These are phyloP conservation scores for Rhamnella rubrinervis DNA, from an alignment of 331 rosid species.

Conservation along the genomic window DNA sequence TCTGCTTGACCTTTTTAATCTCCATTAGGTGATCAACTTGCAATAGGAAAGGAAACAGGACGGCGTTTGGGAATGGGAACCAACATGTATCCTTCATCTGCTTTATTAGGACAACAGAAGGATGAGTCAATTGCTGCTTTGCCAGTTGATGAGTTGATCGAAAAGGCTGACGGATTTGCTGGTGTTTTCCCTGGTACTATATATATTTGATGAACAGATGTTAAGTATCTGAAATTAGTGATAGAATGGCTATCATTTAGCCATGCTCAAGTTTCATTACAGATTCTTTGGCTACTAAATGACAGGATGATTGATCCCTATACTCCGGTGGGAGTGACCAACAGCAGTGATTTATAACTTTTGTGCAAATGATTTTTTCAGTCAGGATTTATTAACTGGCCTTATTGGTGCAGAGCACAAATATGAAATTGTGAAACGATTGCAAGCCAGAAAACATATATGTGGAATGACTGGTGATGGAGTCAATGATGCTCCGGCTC, in stretches of 20 bases:
- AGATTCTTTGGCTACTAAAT: slow-evolving; percentile 9
- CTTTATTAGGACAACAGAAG: slow-evolving; percentile 68
- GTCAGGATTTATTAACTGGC: slow-evolving; percentile 7
- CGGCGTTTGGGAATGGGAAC: slow-evolving; percentile 92
- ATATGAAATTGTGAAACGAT: slow-evolving; percentile 74
- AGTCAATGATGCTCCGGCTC: slow-evolving; percentile 94
- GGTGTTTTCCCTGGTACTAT: slow-evolving; percentile 82
- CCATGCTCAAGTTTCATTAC: background rate
- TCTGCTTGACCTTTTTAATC: slow-evolving; percentile 13
- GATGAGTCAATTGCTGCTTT: slow-evolving; percentile 56
- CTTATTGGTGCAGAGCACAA: slow-evolving; percentile 66
- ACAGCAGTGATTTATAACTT: background rate
- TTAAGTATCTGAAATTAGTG: background rate
- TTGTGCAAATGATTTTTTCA: background rate
- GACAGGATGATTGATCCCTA: background rate
- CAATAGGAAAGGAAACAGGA: slow-evolving; percentile 87
- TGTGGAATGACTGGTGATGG: slow-evolving; percentile 99
- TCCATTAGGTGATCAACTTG: slow-evolving; percentile 77
- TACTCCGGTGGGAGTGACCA: background rate
- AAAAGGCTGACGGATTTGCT: slow-evolving; percentile 89
- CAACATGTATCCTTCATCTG: slow-evolving; percentile 87
- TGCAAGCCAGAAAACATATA: slow-evolving; percentile 80
- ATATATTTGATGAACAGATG: background rate
- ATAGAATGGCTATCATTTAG: slow-evolving; percentile 2
- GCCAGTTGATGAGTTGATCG: slow-evolving; percentile 83